These are phyloP conservation scores for Dendrobium huoshanense DNA, from an alignment of 106 monocot species.

Conservation along the genomic window DNA sequence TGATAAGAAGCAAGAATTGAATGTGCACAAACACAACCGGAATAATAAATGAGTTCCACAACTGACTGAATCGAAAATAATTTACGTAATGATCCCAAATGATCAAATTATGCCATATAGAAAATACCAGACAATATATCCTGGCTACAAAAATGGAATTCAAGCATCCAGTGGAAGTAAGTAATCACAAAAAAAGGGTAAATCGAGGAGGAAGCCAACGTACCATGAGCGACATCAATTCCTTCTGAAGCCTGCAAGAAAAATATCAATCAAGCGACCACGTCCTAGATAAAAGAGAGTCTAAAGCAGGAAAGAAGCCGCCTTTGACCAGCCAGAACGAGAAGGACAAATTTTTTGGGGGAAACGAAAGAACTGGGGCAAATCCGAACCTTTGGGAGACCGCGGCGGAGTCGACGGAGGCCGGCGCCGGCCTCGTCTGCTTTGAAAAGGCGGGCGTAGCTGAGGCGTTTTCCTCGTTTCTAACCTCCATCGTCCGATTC, in stretches of 20 bases:
- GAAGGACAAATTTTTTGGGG: background rate
- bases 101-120: background rate
- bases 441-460: conserved; percentile 20
- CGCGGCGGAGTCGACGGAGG: conserved; percentile 42
- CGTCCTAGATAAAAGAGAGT: background rate
- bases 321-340: background rate
- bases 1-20: too few species aligned
- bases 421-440: conserved; percentile 31
- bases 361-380: background rate
- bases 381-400: conserved; percentile 40
- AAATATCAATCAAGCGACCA: conserved; percentile 2
- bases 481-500: conserved; percentile 26
- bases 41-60: background rate
- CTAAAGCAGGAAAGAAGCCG: background rate
- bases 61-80: background rate
- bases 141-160: too few species aligned
- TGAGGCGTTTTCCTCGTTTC: conserved; percentile 29
- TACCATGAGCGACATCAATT: conserved; percentile 67
- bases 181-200: background rate
- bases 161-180: too few species aligned
- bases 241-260: conserved; percentile 54
- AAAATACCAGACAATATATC: background rate
- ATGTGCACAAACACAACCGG: background rate
- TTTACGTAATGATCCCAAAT: background rate
- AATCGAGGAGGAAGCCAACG: background rate